Percentiles rank a stretch among this genome's conserved stretches.
These are phyloP conservation scores for Saitoella complicata DNA, from an alignment of 805 yeast genomes.

Conservation along the genomic window DNA sequence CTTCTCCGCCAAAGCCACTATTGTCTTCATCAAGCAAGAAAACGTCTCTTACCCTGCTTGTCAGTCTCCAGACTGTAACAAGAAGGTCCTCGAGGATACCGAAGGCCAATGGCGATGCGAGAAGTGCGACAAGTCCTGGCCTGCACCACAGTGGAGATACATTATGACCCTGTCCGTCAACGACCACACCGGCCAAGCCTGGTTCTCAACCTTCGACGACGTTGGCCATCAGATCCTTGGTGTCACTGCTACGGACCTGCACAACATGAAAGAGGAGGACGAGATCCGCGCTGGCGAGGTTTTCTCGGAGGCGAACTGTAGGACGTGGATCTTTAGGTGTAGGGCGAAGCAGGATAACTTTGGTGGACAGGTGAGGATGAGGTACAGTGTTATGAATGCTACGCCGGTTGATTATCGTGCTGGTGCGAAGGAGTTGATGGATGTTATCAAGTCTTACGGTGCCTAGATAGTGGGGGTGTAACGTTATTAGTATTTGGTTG, in stretches of 20 bases:
- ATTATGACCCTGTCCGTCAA: conserved; percentile 59
- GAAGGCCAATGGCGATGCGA: conserved; percentile 82
- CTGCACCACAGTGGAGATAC: conserved; percentile 63
- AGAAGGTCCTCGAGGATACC: conserved; percentile 61
- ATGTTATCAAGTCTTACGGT: too few species aligned
- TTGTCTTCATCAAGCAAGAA: conserved; percentile 55
- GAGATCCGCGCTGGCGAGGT: conserved; percentile 24
- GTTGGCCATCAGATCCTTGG: conserved; percentile 58
- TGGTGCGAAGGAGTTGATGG: too few species aligned
- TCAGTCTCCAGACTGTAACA: conserved; percentile 54
- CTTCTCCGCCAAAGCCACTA: conserved; percentile 57
- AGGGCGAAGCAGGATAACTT: conserved; percentile 74
- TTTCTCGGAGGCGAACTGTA: conserved; percentile 39
- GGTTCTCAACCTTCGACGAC: conserved; percentile 79
- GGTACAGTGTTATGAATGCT: conserved; percentile 48
- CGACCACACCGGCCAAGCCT: conserved; percentile 68
- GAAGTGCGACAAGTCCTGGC: conserved; percentile 58
- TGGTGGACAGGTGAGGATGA: conserved; percentile 58
- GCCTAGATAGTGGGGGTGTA: too few species aligned
- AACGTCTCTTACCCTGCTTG: conserved; percentile 86
- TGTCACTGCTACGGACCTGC: conserved; percentile 45
- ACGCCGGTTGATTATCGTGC: conserved; percentile 7
- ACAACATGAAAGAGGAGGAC: conserved; percentile 17
- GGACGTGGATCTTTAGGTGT: conserved; percentile 57
- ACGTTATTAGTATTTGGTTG: too few species aligned